phyloP scores from a whole-genome alignment of 768 basidiomycete genomes.

The Trametes cinnabarina region DNA sequence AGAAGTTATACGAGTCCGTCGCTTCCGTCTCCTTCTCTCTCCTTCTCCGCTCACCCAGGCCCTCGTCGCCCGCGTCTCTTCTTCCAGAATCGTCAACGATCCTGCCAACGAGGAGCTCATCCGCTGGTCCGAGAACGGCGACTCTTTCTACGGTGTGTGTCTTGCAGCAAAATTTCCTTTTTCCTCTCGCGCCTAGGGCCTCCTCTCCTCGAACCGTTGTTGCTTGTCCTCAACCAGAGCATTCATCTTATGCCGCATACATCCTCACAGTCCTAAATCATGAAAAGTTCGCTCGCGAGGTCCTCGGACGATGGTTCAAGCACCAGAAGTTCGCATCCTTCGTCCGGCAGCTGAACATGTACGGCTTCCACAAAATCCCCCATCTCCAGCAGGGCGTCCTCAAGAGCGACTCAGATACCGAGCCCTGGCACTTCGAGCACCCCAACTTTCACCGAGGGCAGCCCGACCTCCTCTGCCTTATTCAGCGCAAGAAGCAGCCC shows the following conservation, averaged over 20 bases:
- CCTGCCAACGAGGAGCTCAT: conserved; percentile 79
- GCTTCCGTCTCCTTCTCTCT: conserved; percentile 6
- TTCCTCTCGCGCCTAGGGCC: background rate
- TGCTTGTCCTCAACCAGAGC: background rate
- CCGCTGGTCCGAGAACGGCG: conserved; percentile 87
- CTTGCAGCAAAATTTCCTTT: background rate
- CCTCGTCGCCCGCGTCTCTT: background rate
- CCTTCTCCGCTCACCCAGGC: conserved; percentile 7
- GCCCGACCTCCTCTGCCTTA: conserved; percentile 82
- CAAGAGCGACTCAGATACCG: conserved; percentile 74
- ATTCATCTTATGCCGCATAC: background rate
- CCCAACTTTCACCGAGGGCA: conserved; percentile 86
- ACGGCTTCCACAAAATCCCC: conserved; percentile 92
- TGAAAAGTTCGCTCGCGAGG: conserved; percentile 84
- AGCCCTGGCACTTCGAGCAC: conserved; percentile 91
- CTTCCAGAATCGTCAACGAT: conserved; percentile 86
- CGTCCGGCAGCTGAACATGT: conserved; percentile 94
- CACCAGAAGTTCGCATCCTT: conserved; percentile 94
- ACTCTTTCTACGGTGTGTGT: conserved; percentile 83
- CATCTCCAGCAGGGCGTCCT: conserved; percentile 95
- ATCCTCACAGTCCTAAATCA: conserved; percentile 73
- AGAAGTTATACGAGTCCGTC: conserved; percentile 88
- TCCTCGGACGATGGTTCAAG: conserved; percentile 95
- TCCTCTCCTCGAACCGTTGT: background rate
- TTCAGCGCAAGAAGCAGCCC: conserved; percentile 78